Percentiles rank a stretch among this genome's conserved stretches.
Conservation (phyloP, 306 rosid species). For the Mimosa pudica region DNA sequence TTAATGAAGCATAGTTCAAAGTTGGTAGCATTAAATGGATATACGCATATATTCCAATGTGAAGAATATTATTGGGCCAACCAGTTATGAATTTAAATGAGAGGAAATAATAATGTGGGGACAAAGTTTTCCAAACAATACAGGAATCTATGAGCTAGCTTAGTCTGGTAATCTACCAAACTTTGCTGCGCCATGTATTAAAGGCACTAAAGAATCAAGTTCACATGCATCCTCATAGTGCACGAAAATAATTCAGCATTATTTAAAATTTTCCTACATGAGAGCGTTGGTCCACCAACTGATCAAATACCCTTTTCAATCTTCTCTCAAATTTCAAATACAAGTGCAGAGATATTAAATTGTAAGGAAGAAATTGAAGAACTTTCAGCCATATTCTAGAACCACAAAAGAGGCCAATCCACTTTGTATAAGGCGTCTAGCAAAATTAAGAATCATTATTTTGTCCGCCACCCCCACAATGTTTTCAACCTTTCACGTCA, state of each 20-base stretch:
- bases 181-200: constrained; percentile 31
- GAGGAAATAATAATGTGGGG: constrained; percentile 42
- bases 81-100: constrained; percentile 32
- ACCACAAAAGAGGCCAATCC: neutral
- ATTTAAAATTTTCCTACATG: neutral
- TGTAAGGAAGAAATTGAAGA: neutral
- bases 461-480: constrained; percentile 23
- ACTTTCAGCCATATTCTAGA: constrained; percentile 35
- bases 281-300: neutral
- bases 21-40: constrained; percentile 8
- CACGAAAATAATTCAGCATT: constrained; percentile 26
- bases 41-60: constrained; percentile 36
- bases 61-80: constrained; percentile 35
- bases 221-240: constrained; percentile 39
- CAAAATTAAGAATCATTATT: constrained; percentile 16
- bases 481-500: constrained; percentile 27
- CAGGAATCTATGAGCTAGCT: constrained; percentile 49
- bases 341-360: neutral
- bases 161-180: constrained; percentile 42
- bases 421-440: constrained; percentile 3
- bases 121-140: constrained; percentile 38
- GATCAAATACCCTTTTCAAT: constrained; percentile 12
- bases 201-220: constrained; percentile 20
- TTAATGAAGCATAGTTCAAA: neutral
- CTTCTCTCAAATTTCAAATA: neutral